Percentiles rank a stretch among this genome's conserved stretches.
phyloP scores from a whole-genome alignment of 495 filamentous ascomycete genomes.

The Penicilliopsis zonata region DNA sequence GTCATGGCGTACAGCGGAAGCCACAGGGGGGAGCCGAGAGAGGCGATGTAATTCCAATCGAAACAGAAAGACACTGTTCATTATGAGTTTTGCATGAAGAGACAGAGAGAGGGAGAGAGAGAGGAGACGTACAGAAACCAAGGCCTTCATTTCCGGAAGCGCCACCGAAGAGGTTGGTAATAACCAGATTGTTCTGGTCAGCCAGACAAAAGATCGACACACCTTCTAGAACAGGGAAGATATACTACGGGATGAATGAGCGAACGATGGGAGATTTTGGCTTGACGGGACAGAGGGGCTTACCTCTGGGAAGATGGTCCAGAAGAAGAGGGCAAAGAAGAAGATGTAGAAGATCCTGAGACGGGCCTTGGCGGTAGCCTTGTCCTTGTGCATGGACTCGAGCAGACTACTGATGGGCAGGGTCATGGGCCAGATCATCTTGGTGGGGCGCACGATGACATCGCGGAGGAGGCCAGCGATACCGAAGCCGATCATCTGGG shows the following conservation, averaged over 20 bases:
- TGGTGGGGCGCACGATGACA: slow-evolving; percentile 8
- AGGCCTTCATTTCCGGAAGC: slow-evolving; percentile 33
- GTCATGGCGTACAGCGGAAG: slow-evolving; percentile 17
- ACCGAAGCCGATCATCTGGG: slow-evolving; percentile 33
- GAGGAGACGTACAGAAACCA: slow-evolving; percentile 27
- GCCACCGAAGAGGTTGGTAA: slow-evolving; percentile 44
- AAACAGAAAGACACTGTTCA: slow-evolving; percentile 17
- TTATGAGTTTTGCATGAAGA: slow-evolving; percentile 16
- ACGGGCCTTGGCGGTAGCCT: slow-evolving; percentile 3
- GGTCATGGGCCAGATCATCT: slow-evolving; percentile 10
- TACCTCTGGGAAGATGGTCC: slow-evolving; percentile 37
- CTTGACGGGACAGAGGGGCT: slow-evolving; percentile 6
- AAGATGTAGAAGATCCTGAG: slow-evolving; percentile 9
- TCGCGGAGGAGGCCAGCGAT: slow-evolving; percentile 9
- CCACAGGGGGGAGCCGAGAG: slow-evolving; percentile 15
- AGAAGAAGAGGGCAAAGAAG: slow-evolving; percentile 17
- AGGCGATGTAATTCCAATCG: slow-evolving; percentile 38
- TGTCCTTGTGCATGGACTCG: slow-evolving; percentile 8
- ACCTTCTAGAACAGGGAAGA: slow-evolving; percentile 33
- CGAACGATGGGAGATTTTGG: too few relatives aligned
- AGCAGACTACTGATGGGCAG: slow-evolving; percentile 7
- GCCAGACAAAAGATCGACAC: slow-evolving; percentile 40
- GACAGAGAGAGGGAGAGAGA: slow-evolving; percentile 31
- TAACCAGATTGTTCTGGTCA: slow-evolving; percentile 10
- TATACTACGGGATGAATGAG: slow-evolving; percentile 23